Base-by-base conservation (phyloP, 352 stramenopile genomes). In the Phytophthora brassicae region DNA sequence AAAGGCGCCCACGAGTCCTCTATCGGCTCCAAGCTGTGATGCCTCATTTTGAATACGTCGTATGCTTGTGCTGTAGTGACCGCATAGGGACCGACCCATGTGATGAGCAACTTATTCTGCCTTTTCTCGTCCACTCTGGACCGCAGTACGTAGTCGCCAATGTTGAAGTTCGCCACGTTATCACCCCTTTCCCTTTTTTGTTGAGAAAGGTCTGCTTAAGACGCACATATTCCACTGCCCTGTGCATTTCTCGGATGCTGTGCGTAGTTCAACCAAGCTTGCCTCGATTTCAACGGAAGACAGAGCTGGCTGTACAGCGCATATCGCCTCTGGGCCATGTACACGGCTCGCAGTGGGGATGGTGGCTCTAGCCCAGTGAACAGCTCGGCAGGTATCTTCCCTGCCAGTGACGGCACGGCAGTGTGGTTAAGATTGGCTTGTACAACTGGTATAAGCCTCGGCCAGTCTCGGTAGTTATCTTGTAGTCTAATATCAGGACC, bases 1-100 rank as follows among this genome's bases (percentile, higher is more conserved):
- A 66, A 35, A 46, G 45, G 60, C 51, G 63, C 60, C 45, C 52
- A 63, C 20, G 46, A 68, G 31, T 64, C 53, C 46, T 68, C 53
- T 14, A 68, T 59, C 28, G 38, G 16, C 19, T 68, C 28, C n/a
- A 68, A 59, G 14, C 52, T 46, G 24, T 54, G 55, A 17, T 65
- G 62, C 28, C 41, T 54, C 4, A 65, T 33, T 12, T 22, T 45
- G 43, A 65, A 65, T 2, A 55, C 48, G 14, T 50, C 38, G 49
- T 61, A 17, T 20, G n/a, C 6, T 14, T 60, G 23, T 14, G 55
- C 48, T 39, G 42, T 17, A 23, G 28, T 61, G 24, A 70, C 49
- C 48, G 35, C 20, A 22, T 70, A 70, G 31, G 60, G 60, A 0
- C 53, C 39, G 13, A 68, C 19, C 52, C 60, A 68, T 23, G 60